These are phyloP conservation scores for Tolypocladium pustulatum DNA, from an alignment of 2,329 filamentous ascomycete species.

Conservation along the genomic window DNA sequence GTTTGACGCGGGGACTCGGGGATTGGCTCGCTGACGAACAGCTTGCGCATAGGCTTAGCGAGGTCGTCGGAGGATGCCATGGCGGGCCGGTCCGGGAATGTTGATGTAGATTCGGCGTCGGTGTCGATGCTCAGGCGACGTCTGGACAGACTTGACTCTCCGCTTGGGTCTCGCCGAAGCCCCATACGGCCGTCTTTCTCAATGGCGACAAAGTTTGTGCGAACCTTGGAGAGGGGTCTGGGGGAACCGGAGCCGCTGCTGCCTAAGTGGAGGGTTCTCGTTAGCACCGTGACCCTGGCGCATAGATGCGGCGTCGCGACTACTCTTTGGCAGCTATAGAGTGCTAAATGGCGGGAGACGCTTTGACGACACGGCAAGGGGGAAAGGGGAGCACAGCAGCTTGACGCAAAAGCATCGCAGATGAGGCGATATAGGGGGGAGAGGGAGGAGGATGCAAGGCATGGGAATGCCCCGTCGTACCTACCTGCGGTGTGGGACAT, in stretches of 20 bases:
- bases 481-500: constrained; percentile 11
- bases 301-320: not conserved
- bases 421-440: not conserved
- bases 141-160: constrained; percentile 26
- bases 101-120: constrained; percentile 20
- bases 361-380: not conserved
- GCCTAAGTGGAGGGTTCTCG: constrained; percentile 12
- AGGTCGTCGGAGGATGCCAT: constrained; percentile 15
- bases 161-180: constrained; percentile 30
- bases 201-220: constrained; percentile 65
- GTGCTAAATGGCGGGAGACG: not conserved
- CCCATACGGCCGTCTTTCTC: constrained; percentile 53
- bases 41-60: constrained; percentile 8
- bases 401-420: not conserved
- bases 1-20: constrained; percentile 29
- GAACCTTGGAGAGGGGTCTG: constrained; percentile 62
- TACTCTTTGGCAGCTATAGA: not conserved
- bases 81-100: constrained; percentile 25
- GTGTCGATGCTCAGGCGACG: constrained; percentile 25
- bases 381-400: not conserved
- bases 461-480: constrained; percentile 7
- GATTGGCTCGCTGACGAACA: constrained; percentile 26
- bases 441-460: not conserved
- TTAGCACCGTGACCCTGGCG: constrained; percentile 12
- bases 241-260: constrained; percentile 37